Conservation (phyloP, 2,329 filamentous ascomycete species). For the Colletotrichum simmondsii region DNA sequence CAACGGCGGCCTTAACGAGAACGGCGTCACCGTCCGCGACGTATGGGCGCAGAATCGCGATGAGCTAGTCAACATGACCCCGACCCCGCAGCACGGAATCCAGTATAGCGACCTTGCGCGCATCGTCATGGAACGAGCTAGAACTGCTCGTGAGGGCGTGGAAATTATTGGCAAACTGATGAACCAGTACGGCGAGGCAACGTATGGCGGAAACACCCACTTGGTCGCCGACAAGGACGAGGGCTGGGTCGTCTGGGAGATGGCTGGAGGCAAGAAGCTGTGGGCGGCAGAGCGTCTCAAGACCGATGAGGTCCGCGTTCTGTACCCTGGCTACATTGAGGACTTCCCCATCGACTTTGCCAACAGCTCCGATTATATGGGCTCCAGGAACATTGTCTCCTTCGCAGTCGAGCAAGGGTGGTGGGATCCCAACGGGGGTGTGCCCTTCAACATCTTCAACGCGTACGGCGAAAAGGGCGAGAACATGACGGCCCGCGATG, state of each 20-base stretch:
- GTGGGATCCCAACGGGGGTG: conserved; percentile 38
- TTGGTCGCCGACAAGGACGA: conserved; percentile 49
- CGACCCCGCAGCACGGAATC: conserved; percentile 50
- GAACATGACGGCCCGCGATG: conserved; percentile 38
- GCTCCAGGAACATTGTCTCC: conserved; percentile 40
- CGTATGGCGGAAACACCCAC: conserved; percentile 55
- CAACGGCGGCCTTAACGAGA: conserved; percentile 55
- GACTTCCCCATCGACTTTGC: conserved; percentile 40
- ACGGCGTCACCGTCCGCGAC: conserved; percentile 52
- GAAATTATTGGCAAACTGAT: conserved; percentile 53
- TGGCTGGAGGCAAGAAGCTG: conserved; percentile 39
- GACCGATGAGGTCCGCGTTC: conserved; percentile 38
- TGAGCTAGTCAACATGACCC: conserved; percentile 52
- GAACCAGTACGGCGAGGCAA: conserved; percentile 50
- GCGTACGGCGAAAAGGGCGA: conserved; percentile 39
- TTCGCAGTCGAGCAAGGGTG: conserved; percentile 41
- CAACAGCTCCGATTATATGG: conserved; percentile 39
- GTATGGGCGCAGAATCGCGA: conserved; percentile 52
- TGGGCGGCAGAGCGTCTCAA: conserved; percentile 42
- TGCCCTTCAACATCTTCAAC: conserved; percentile 42
- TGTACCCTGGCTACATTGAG: conserved; percentile 43
- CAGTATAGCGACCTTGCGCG: conserved; percentile 54
- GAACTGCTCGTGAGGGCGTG: conserved; percentile 52
- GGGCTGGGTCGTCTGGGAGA: conserved; percentile 43
- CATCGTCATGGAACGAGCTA: conserved; percentile 51